These are phyloP conservation scores for Paracamarosporium sp. DNA, from an alignment of 2,329 filamentous ascomycete genomes.

Conservation along the genomic window DNA sequence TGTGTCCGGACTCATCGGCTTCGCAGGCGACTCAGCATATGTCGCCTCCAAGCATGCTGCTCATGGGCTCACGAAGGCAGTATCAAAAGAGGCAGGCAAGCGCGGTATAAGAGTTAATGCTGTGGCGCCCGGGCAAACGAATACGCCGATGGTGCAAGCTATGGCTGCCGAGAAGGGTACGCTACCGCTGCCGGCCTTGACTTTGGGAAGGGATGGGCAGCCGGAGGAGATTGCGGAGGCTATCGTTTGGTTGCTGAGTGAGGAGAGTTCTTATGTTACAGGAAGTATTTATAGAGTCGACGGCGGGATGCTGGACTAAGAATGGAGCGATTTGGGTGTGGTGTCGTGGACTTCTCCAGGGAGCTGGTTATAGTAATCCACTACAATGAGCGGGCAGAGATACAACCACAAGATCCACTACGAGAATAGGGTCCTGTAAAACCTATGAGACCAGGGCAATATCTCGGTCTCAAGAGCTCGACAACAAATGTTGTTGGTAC, in stretches of 20 bases:
- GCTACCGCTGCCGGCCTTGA: constrained; percentile 26
- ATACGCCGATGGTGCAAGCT: constrained; percentile 17
- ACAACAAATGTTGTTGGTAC: no score
- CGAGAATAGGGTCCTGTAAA: no score
- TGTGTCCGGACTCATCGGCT: constrained; percentile 18
- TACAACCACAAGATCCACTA: no score
- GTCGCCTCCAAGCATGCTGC: constrained; percentile 21
- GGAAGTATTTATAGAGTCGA: constrained; percentile 15
- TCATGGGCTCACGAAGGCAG: constrained; percentile 18
- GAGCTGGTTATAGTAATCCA: no score
- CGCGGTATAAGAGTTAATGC: constrained; percentile 16
- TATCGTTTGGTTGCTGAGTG: constrained; percentile 17
- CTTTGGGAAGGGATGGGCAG: constrained; percentile 49
- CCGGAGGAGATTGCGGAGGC: constrained; percentile 21
- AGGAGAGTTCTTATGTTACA: constrained; percentile 19
- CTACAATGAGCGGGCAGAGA: no score
- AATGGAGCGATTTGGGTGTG: not conserved
- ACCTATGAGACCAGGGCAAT: no score
- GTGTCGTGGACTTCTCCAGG: no score
- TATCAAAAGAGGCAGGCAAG: constrained; percentile 17
- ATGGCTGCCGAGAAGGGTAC: constrained; percentile 11
- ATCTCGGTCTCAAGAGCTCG: no score
- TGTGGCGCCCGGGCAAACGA: constrained; percentile 18
- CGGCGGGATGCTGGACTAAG: constrained; percentile 18
- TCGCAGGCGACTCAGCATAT: constrained; percentile 16